Evolutionary conservation across 768 basidiomycete species (phyloP).

Genomic region (Chiua virens): DNA sequence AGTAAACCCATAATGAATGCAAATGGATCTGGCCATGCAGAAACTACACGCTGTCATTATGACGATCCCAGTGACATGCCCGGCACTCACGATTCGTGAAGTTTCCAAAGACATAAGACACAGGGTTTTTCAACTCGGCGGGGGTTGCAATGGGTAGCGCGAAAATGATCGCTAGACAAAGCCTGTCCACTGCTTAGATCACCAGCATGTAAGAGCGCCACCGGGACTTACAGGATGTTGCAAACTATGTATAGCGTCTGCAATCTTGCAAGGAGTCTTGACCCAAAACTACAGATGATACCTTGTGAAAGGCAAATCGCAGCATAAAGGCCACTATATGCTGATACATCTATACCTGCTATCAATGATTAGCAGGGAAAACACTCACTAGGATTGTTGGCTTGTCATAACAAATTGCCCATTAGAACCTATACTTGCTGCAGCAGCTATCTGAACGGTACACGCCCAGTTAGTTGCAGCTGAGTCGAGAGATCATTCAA

Average conservation of each 20-base stretch:
- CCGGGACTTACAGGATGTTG: constrained; percentile 36
- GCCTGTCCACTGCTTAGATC: background rate
- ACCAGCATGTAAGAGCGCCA: background rate
- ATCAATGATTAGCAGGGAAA: constrained; percentile 27
- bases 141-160: constrained; percentile 64
- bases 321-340: constrained; percentile 57
- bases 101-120: constrained; percentile 58
- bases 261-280: constrained; percentile 64
- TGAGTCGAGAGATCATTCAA: constrained; percentile 16
- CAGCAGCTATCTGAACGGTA: constrained; percentile 63
- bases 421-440: constrained; percentile 51
- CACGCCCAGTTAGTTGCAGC: constrained; percentile 66
- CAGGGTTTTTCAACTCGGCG: constrained; percentile 53
- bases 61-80: background rate
- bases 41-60: constrained; percentile 22
- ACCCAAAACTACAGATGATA: constrained; percentile 62
- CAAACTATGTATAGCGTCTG: constrained; percentile 50
- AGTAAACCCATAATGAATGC: constrained; percentile 49
- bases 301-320: constrained; percentile 62
- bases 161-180: constrained; percentile 40
- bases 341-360: constrained; percentile 38
- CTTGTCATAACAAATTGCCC: constrained; percentile 35
- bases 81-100: constrained; percentile 51
- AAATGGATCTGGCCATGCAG: constrained; percentile 44
- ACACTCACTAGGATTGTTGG: constrained; percentile 45